Evolutionary conservation across 805 yeast genomes (phyloP), one percentile per base, ranked within the genome.

Genomic region (Priceomyces fermenticarens): DNA sequence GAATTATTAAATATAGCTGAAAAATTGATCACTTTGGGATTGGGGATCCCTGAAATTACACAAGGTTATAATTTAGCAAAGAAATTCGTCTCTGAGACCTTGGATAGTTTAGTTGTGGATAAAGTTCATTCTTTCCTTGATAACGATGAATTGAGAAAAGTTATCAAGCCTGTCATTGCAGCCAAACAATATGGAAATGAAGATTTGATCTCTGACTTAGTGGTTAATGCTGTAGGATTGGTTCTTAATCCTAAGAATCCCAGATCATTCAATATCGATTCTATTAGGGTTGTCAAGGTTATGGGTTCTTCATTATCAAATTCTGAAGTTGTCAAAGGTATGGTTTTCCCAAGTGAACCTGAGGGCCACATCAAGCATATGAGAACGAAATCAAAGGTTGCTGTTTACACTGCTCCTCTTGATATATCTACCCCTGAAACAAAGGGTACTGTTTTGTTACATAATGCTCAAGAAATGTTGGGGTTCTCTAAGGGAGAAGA

Each of bases 301-400:
- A 88, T 93, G 96, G 99, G 99, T 46, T 75, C 95, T 12, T 75
- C 90, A 39, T 72, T 93, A 52, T 66, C 71, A 29, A 74, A 75
- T 53, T 85, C 95, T 10, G 76, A 76, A 54, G 98, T 93, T 39
- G 73, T 93, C 48, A 88, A 86, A 66, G 99, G 99, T 52, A 93
- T 93, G 99, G 97, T 93, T 30, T 91, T 93, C 76, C 95, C 95
- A 51, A 80, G 95, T 55, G 96, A 89, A 63, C 97, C 98, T n/a
- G 98, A 91, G 63, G 95, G 97, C 11, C 82, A 80, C 51, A 66
- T 90, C 37, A 88, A 88, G 60, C 76, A 81, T 46, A 69, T 85
- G 42, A 60, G 54, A 8, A 35, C 42, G 14, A 80, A 75, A 52
- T 80, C 95, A 12, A 89, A 88, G 62, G 98, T 93, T 35, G 99